A percentile compares a stretch with the other conserved stretches of the same genome.
phyloP scores from a whole-genome alignment of 495 filamentous ascomycete species.

The Aspergillus heteromorphus region DNA sequence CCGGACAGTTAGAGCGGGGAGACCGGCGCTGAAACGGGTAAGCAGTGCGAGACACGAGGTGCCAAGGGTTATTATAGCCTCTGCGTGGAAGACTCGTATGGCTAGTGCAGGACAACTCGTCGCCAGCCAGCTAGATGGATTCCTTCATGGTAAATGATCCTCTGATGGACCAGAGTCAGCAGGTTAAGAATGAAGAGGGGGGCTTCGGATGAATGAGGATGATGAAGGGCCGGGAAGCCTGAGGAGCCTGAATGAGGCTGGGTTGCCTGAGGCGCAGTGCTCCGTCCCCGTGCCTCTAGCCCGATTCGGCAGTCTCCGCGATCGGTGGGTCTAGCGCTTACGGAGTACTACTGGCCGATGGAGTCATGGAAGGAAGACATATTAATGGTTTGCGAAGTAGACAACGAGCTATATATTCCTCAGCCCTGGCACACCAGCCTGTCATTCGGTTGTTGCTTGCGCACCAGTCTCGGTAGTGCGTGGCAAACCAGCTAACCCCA shows the following conservation, averaged over 20 bases:
- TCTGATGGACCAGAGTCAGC: background rate
- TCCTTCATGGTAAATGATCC: background rate
- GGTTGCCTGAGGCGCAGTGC: background rate
- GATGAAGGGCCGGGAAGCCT: too few relatives aligned
- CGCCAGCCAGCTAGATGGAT: background rate
- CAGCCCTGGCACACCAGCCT: background rate
- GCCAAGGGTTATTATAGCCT: background rate
- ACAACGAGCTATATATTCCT: background rate
- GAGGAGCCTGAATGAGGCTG: background rate
- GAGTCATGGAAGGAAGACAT: too few relatives aligned
- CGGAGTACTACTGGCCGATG: too few relatives aligned
- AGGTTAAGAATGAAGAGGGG: background rate
- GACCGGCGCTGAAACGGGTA: slow-evolving; percentile 13
- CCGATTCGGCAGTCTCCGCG: background rate
- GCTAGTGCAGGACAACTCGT: background rate
- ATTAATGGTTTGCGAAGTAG: too few relatives aligned
- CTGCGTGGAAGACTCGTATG: background rate
- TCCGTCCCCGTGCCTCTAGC: background rate
- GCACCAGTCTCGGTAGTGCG: background rate
- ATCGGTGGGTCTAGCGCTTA: background rate
- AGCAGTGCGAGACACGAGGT: slow-evolving; percentile 15
- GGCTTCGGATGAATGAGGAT: background rate
- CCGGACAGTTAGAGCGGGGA: background rate
- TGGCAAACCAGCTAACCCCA: background rate
- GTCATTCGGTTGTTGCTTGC: background rate